These are phyloP conservation scores for Calamus simplicifolius DNA, from an alignment of 176 grass and related monocot genomes.

Conservation along the genomic window DNA sequence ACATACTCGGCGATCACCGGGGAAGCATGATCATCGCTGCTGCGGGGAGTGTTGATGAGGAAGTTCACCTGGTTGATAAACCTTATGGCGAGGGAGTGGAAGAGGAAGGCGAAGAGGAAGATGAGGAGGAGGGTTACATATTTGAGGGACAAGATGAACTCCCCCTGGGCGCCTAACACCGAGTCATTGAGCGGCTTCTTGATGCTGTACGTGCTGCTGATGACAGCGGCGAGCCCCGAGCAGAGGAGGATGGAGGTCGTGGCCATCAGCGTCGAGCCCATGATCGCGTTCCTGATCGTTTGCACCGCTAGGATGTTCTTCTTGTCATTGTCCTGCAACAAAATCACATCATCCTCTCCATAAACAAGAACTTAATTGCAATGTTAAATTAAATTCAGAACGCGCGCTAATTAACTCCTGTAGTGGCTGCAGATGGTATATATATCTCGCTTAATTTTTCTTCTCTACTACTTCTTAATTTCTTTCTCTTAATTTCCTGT, in stretches of 20 bases:
- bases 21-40: background rate
- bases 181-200: slow-evolving; percentile 69
- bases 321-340: slow-evolving; percentile 56
- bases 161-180: slow-evolving; percentile 58
- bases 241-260: slow-evolving; percentile 65
- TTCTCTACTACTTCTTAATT: too few species aligned
- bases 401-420: too few species aligned
- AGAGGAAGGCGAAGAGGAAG: slow-evolving; percentile 81
- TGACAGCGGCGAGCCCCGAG: slow-evolving; percentile 60
- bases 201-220: slow-evolving; percentile 80
- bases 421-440: too few species aligned
- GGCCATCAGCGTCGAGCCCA: slow-evolving; percentile 61
- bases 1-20: slow-evolving; percentile 34
- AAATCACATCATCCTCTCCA: too few species aligned
- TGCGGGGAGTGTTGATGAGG: slow-evolving; percentile 55
- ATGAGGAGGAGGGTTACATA: slow-evolving; percentile 41
- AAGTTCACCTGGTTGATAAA: slow-evolving; percentile 59
- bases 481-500: too few species aligned
- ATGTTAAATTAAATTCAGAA: too few species aligned
- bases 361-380: too few species aligned
- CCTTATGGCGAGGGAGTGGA: slow-evolving; percentile 60
- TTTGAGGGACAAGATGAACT: slow-evolving; percentile 49
- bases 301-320: slow-evolving; percentile 64
- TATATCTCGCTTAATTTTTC: too few species aligned
- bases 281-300: slow-evolving; percentile 72